phyloP scores from a whole-genome alignment of 495 filamentous ascomycete species.

The Talaromyces stipitatus region DNA sequence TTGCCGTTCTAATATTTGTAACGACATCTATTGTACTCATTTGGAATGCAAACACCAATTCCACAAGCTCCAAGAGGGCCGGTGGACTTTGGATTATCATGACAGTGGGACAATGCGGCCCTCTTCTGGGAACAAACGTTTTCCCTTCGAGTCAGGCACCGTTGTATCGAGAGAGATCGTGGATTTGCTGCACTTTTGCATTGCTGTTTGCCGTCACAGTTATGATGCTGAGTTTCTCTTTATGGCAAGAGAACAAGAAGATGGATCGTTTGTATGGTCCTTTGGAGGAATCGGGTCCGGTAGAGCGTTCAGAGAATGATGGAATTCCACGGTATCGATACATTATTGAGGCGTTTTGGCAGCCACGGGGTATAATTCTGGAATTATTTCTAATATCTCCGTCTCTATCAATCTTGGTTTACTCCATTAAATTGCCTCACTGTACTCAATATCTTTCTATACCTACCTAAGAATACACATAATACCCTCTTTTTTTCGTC shows the following conservation, averaged over 20 bases:
- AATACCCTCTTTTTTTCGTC: too few species aligned
- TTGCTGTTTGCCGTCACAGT: slow-evolving; percentile 45
- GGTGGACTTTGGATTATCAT: slow-evolving; percentile 11
- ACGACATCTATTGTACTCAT: slow-evolving; percentile 6
- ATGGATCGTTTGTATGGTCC: slow-evolving; percentile 22
- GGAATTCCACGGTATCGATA: neutral
- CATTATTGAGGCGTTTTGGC: neutral
- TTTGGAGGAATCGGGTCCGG: neutral
- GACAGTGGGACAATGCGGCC: slow-evolving; percentile 19
- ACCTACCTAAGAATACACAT: too few species aligned
- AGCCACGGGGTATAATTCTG: too few species aligned
- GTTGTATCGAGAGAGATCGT: slow-evolving; percentile 47
- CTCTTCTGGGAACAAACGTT: slow-evolving; percentile 51
- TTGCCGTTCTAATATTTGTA: slow-evolving; percentile 6
- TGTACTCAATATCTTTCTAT: too few species aligned
- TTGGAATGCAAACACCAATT: slow-evolving; percentile 8
- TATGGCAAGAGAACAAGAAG: slow-evolving; percentile 45
- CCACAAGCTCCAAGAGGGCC: slow-evolving; percentile 8
- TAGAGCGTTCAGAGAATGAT: neutral
- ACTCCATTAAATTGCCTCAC: too few species aligned
- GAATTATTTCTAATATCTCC: too few species aligned
- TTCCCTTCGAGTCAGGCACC: slow-evolving; percentile 46
- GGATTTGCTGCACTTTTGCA: slow-evolving; percentile 50
- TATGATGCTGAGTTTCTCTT: slow-evolving; percentile 32
- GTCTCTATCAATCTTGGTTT: too few species aligned